Evolutionary conservation across 345 rosid genomes (phyloP), one percentile per base, ranked within the genome.

Genomic region (Geranium rotundifolium): DNA sequence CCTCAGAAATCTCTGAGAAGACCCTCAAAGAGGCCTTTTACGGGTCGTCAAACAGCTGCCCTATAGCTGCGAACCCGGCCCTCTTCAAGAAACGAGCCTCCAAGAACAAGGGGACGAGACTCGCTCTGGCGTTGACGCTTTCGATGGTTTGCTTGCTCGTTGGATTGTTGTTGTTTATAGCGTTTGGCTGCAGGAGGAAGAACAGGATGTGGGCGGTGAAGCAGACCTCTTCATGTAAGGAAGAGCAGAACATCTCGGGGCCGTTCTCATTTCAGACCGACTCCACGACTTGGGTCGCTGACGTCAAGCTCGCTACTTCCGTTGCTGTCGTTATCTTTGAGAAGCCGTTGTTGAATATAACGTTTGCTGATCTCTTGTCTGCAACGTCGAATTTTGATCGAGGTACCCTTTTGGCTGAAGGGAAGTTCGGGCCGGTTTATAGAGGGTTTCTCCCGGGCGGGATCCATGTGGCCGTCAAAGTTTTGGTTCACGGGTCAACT

Each of bases 251-350:
- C 30, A 76, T 91, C 70, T 87, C 95, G 0, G 96, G 96, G 27
- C 93, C 98, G 1, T 89, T 91, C 63, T 87, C 93, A 0, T 91
- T 89, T 77, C 90, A 91, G 65, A 84, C 95, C 0, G 96, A 91
- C 84, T 91, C 96, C 2, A 85, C 91, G 8, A 89, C 89, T 31
- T 89, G 96, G 96, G 85, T 91, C 1, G 98, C 98, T 34, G 95
- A 87, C 81, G 90, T 91, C 59, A 91, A 89, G 81, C 92, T 85
- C 65, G 95, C 96, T 56, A 79, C 68, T 12, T 78, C 84, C 2
- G 95, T 89, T 37, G 82, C 81, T 0, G 95, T 85, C 6, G 85
- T 91, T 62, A 84, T 91, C 19, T 87, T 91, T 67, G 98, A 87
- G 86, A 91, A 91, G 70, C 98, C 98, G 52, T 72, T 91, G 79